Conservation (phyloP, 257 asterid genomes). For the Mentha longifolia region DNA sequence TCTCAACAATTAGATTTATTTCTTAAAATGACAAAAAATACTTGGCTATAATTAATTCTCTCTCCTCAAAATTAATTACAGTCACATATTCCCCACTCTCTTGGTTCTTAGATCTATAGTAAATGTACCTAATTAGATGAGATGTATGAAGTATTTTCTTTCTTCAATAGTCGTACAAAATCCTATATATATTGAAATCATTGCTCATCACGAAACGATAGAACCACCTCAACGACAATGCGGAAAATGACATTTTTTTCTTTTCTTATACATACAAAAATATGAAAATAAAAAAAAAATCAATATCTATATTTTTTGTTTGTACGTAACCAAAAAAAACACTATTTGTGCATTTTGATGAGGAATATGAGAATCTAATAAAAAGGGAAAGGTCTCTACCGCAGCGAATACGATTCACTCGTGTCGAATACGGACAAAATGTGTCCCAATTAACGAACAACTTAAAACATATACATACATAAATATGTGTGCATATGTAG, state of each 20-base stretch:
- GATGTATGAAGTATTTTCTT: too few species aligned
- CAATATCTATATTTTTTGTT: neutral
- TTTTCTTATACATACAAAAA: too few species aligned
- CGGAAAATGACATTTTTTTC: slow-evolving; percentile 13
- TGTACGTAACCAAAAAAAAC: neutral
- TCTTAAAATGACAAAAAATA: too few species aligned
- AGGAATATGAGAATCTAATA: slow-evolving; percentile 40
- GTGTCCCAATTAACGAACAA: slow-evolving; percentile 55
- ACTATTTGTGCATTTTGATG: slow-evolving; percentile 13
- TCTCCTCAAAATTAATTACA: too few species aligned
- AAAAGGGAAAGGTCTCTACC: slow-evolving; percentile 32
- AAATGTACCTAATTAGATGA: too few species aligned
- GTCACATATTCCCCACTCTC: too few species aligned
- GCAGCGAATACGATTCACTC: slow-evolving; percentile 60
- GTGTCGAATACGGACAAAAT: slow-evolving; percentile 50
- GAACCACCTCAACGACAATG: slow-evolving; percentile 20
- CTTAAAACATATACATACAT: slow-evolving; percentile 10
- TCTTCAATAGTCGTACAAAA: slow-evolving; percentile 23
- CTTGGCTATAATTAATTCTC: too few species aligned
- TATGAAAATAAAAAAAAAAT: too few species aligned
- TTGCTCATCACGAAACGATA: slow-evolving; percentile 16
- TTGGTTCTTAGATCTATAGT: too few species aligned
- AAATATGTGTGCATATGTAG: neutral
- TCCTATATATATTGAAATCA: neutral
- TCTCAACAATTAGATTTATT: too few species aligned